These are phyloP conservation scores for Diaporthe batatas DNA, from an alignment of 2,329 filamentous ascomycete species.

Conservation along the genomic window DNA sequence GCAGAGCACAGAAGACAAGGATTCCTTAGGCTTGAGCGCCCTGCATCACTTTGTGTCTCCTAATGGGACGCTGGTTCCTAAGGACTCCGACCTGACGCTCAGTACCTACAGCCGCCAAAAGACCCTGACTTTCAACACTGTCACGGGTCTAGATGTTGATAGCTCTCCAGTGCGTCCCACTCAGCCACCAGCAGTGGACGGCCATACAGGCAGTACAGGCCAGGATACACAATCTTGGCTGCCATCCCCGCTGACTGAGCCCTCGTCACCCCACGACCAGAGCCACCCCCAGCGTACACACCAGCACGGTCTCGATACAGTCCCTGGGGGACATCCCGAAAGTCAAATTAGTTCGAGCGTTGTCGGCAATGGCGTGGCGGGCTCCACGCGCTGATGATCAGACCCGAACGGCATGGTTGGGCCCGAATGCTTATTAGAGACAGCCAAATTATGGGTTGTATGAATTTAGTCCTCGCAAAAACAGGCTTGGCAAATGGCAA, in stretches of 20 bases:
- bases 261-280: background rate
- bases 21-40: background rate
- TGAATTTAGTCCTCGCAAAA: background rate
- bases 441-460: background rate
- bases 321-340: background rate
- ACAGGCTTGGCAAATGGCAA: conserved; percentile 1
- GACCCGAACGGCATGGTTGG: too few relatives aligned
- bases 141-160: background rate
- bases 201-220: background rate
- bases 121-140: background rate
- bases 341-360: background rate
- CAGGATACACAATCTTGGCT: background rate
- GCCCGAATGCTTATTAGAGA: too few relatives aligned
- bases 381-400: background rate
- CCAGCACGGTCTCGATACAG: background rate
- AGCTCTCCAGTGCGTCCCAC: background rate
- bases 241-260: background rate
- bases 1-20: background rate
- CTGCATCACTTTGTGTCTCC: background rate
- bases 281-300: background rate
- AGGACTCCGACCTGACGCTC: background rate
- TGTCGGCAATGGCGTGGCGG: background rate
- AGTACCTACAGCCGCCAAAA: background rate
- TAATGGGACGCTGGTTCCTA: background rate
- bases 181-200: background rate